A percentile compares a stretch with the other conserved stretches of the same genome.
phyloP scores from a whole-genome alignment of 495 filamentous ascomycete genomes.

The Letharia columbiana region DNA sequence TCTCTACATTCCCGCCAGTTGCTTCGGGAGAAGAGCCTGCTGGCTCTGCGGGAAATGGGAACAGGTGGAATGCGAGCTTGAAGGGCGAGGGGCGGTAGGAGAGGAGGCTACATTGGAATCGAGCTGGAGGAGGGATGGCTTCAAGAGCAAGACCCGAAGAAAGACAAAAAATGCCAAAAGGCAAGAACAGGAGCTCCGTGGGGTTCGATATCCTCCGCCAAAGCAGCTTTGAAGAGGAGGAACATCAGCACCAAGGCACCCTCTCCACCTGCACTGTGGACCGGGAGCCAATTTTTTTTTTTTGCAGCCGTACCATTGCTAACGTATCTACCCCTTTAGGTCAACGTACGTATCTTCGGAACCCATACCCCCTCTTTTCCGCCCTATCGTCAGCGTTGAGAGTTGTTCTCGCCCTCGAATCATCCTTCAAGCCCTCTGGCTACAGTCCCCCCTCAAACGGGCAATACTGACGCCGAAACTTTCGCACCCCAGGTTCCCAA shows the following conservation, averaged over 20 bases:
- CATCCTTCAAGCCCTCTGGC: background rate
- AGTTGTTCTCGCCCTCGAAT: background rate
- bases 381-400: background rate
- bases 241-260: background rate
- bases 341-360: background rate
- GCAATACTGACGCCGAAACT: too few relatives aligned
- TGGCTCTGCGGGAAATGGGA: background rate
- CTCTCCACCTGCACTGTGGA: background rate
- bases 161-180: background rate
- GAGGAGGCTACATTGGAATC: background rate
- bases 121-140: background rate
- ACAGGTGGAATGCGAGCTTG: background rate
- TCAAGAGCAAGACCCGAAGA: background rate
- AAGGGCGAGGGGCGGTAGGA: background rate
- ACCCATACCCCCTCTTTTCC: background rate
- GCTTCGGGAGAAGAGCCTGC: background rate
- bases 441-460: background rate
- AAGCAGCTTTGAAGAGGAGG: background rate
- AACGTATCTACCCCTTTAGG: constrained; percentile 20
- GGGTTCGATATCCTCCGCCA: background rate
- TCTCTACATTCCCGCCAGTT: background rate
- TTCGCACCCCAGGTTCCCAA: constrained; percentile 60
- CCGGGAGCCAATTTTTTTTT: background rate
- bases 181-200: background rate
- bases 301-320: constrained; percentile 9